Evolutionary conservation across 2,329 filamentous ascomycete genomes (phyloP), one percentile per base, ranked within the genome.

Genomic region (Colletotrichum noveboracense): DNA sequence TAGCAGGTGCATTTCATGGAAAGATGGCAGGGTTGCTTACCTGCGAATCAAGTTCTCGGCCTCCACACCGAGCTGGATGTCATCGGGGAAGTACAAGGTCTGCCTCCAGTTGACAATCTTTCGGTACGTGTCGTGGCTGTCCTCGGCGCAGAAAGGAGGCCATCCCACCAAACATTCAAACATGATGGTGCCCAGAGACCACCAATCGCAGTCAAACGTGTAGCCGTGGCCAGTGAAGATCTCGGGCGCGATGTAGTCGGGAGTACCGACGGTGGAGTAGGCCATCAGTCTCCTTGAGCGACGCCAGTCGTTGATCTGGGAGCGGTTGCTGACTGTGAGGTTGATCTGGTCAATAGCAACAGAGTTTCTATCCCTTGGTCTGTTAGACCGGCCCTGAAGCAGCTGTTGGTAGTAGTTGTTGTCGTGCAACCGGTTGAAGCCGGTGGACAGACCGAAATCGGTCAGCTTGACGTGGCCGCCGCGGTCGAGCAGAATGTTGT

Each of bases 21-120:
- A 6, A 28, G 12, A 18, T 43, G 2, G 8, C 28, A 34, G 30
- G 18, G 16, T 26, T 30, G 58, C 91, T 84, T 89, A 97, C 96
- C 94, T 95, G 89, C 96, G 90, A 80, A 98, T 97, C 82, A 98
- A 90, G 81, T 96, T 94, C 86, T 98, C 96, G 0, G 97, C 96
- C 82, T 98, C 96, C 2, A 91, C 91, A 56, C 95, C 95, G 38
- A 99, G 89, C 76, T 95, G 94, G 81, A 98, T 94, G 84, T 99
- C 97, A 76, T 98, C 96, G 1, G 97, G 97, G 89, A 99, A 98
- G 86, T 98, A 98, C 64, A 99, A 88, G 75, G 96, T 96, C 82
- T 98, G 94, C 72, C 95, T 93, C 97, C 97, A 99, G 87, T 98
- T 98, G 81, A 99, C 96, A 84, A 99, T 99, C 91, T 99, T 99